Evolutionary conservation across 805 yeast species (phyloP).

Genomic region (Clavispora santaluciae): DNA sequence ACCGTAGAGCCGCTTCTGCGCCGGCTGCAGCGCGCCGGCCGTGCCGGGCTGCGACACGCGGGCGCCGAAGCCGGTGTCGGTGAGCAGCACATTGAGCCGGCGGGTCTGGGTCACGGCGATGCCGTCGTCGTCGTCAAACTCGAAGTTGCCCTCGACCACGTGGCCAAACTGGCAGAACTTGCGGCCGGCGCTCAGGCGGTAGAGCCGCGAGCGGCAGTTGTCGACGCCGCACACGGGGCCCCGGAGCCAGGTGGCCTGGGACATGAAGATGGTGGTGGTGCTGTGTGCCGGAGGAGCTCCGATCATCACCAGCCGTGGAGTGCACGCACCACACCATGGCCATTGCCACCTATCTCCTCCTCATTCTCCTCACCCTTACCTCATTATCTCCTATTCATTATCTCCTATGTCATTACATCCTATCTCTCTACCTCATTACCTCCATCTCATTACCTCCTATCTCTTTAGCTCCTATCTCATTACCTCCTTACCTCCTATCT

Average conservation of each 20-base stretch:
- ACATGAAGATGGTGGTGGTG: constrained; percentile 6
- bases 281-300: neutral
- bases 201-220: constrained; percentile 78
- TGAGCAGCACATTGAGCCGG: constrained; percentile 45
- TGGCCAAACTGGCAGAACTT: constrained; percentile 89
- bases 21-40: neutral
- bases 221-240: constrained; percentile 89
- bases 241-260: constrained; percentile 41
- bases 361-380: too few relatives aligned
- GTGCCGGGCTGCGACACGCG: constrained; percentile 3
- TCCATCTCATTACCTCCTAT: too few relatives aligned
- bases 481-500: too few relatives aligned
- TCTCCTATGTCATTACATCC: too few relatives aligned
- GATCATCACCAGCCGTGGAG: too few relatives aligned
- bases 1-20: constrained; percentile 38
- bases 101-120: constrained; percentile 48
- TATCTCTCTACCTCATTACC: too few relatives aligned
- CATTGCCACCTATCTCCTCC: too few relatives aligned
- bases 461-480: too few relatives aligned
- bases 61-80: constrained; percentile 23
- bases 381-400: too few relatives aligned
- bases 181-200: constrained; percentile 70
- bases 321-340: too few relatives aligned
- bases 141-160: constrained; percentile 74
- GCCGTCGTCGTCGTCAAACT: constrained; percentile 79